Percentiles rank a stretch among this genome's conserved stretches.
These are phyloP conservation scores for Mycena rebaudengoi DNA, from an alignment of 768 basidiomycete genomes.

Conservation along the genomic window DNA sequence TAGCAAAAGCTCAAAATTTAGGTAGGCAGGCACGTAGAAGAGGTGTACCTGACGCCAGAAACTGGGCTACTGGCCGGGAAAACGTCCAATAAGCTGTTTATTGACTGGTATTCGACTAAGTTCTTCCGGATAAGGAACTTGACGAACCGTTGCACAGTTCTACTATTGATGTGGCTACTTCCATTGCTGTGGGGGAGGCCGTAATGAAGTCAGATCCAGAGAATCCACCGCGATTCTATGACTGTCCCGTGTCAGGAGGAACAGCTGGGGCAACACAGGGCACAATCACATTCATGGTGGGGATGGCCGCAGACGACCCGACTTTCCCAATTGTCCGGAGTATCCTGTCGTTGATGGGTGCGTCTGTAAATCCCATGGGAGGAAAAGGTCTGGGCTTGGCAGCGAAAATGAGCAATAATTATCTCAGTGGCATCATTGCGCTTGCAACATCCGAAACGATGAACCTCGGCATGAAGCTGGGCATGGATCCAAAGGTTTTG, in stretches of 20 bases:
- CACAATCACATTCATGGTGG: slow-evolving; percentile 52
- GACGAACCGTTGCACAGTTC: slow-evolving; percentile 40
- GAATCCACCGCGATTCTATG: slow-evolving; percentile 41
- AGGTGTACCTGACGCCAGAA: slow-evolving; percentile 45
- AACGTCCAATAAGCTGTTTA: slow-evolving; percentile 47
- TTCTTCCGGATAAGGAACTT: background rate
- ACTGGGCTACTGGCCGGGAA: slow-evolving; percentile 46
- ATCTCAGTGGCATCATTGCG: slow-evolving; percentile 51
- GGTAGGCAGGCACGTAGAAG: slow-evolving; percentile 47
- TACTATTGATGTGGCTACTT: slow-evolving; percentile 52
- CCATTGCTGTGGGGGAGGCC: slow-evolving; percentile 40
- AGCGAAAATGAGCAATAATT: slow-evolving; percentile 56
- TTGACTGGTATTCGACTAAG: slow-evolving; percentile 53
- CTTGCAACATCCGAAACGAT: slow-evolving; percentile 43
- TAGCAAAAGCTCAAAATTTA: background rate
- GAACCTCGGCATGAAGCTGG: slow-evolving; percentile 45
- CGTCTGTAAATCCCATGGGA: slow-evolving; percentile 46
- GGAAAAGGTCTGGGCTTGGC: slow-evolving; percentile 50
- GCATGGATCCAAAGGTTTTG: slow-evolving; percentile 48
- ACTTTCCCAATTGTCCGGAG: slow-evolving; percentile 39
- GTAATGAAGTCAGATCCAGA: slow-evolving; percentile 30
- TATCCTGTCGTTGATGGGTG: slow-evolving; percentile 47
- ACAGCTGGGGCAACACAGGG: slow-evolving; percentile 49
- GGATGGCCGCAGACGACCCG: slow-evolving; percentile 40
- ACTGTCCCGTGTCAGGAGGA: slow-evolving; percentile 54